Percentiles rank a stretch among this genome's conserved stretches.
Evolutionary conservation across 169 alveolate species (phyloP).

Genomic region (Eimeria falciformis): DNA sequence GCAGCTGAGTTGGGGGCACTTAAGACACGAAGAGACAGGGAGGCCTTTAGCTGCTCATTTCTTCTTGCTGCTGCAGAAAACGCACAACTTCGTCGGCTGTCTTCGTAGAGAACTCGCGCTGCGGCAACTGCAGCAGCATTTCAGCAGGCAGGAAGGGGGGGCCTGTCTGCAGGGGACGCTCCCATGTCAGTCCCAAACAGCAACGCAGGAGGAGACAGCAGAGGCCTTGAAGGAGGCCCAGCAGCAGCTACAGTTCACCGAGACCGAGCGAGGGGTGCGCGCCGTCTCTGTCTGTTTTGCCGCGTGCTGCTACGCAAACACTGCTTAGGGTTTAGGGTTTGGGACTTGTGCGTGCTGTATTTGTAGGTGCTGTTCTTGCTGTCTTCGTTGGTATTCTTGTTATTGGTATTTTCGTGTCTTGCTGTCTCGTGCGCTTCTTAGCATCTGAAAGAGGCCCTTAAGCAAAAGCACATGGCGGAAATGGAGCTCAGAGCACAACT

Average conservation of each 20-base stretch:
- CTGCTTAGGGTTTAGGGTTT: not conserved
- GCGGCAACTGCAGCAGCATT: constrained; percentile 19
- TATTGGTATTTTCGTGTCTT: not conserved
- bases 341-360: not conserved
- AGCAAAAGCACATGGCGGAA: constrained; percentile 33
- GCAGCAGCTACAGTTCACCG: constrained; percentile 37
- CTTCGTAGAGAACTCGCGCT: constrained; percentile 38
- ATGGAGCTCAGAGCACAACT: constrained; percentile 33
- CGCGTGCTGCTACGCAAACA: not conserved
- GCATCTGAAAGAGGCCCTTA: constrained; percentile 39
- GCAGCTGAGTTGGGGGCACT: not conserved
- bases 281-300: not conserved
- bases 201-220: constrained; percentile 21
- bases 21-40: not conserved
- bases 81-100: constrained; percentile 57
- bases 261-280: constrained; percentile 28
- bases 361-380: not conserved
- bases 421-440: not conserved
- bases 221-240: not conserved
- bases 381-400: not conserved
- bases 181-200: not conserved
- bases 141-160: not conserved
- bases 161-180: not conserved
- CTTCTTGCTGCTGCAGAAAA: not conserved
- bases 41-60: constrained; percentile 10